Conservation (phyloP, 306 rosid genomes). For the Vigna nakashimae region DNA sequence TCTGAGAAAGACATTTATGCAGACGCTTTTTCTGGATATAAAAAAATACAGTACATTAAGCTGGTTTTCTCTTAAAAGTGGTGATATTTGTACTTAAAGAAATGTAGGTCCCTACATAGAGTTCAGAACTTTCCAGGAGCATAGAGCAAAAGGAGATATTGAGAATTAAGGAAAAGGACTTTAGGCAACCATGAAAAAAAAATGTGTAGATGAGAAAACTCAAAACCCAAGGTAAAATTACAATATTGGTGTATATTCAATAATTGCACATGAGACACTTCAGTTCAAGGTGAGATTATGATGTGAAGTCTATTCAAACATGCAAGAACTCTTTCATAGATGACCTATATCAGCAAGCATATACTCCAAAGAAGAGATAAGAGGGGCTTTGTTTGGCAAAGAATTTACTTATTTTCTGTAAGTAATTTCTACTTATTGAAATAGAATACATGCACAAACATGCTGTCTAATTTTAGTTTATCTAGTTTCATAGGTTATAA, state of each 20-base stretch:
- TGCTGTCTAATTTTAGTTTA: too few relatives aligned
- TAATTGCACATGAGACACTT: neutral
- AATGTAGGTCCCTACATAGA: neutral
- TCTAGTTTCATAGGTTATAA: too few relatives aligned
- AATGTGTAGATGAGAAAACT: neutral
- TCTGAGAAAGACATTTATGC: too few relatives aligned
- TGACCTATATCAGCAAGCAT: neutral
- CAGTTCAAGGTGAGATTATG: neutral
- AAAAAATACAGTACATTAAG: neutral
- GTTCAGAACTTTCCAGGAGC: slow-evolving; percentile 1
- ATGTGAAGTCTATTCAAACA: neutral
- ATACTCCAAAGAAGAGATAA: neutral
- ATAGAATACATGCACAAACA: too few relatives aligned
- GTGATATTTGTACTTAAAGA: neutral
- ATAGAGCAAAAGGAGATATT: neutral
- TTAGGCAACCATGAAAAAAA: neutral
- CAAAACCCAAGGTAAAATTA: neutral
- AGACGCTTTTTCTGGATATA: too few relatives aligned
- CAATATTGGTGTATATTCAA: neutral
- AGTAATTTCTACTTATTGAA: too few relatives aligned
- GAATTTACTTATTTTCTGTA: neutral
- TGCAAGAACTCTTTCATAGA: neutral
- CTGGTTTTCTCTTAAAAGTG: neutral
- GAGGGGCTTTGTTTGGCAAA: neutral
- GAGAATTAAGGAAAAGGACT: neutral